Percentiles rank a stretch among this genome's conserved stretches.
phyloP scores from a whole-genome alignment of 202 grass and related monocot species.

The Musa balbisiana region DNA sequence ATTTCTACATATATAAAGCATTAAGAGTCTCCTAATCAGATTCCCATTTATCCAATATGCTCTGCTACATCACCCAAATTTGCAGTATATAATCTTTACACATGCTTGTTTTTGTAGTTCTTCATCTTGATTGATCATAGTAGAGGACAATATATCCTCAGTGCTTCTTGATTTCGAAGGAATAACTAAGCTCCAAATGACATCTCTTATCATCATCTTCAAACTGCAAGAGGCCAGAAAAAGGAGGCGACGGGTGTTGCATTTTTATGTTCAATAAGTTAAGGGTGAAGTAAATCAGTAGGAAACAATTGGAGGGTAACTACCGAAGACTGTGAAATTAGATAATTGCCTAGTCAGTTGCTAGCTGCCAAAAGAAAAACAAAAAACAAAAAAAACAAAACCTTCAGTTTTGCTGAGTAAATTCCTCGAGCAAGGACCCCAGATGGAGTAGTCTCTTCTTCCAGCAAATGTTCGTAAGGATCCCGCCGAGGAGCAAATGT shows the following conservation, averaged over 20 bases:
- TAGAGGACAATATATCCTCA: neutral
- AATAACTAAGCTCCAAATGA: slow-evolving; percentile 33
- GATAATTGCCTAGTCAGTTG: neutral
- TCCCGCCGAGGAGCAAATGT: too few relatives aligned
- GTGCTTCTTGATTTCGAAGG: slow-evolving; percentile 40
- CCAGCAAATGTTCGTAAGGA: slow-evolving; percentile 33
- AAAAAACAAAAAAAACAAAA: neutral
- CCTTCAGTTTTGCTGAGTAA: slow-evolving; percentile 44
- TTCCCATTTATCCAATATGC: too few relatives aligned
- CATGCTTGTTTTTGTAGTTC: neutral
- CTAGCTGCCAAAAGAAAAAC: too few relatives aligned
- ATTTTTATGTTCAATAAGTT: too few relatives aligned
- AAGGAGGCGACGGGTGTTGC: too few relatives aligned
- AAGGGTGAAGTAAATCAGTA: too few relatives aligned
- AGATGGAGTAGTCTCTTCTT: slow-evolving; percentile 50
- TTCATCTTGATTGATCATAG: neutral
- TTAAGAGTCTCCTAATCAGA: too few relatives aligned
- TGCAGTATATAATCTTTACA: neutral
- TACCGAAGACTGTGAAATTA: neutral
- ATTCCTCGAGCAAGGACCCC: slow-evolving; percentile 34
- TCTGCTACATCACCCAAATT: neutral
- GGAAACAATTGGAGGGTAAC: too few relatives aligned
- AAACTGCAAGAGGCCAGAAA: slow-evolving; percentile 22
- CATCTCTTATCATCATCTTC: slow-evolving; percentile 43
- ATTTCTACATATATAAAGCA: too few relatives aligned